Conservation (phyloP, 768 basidiomycete genomes). For the Tricholoma flavovirens region DNA sequence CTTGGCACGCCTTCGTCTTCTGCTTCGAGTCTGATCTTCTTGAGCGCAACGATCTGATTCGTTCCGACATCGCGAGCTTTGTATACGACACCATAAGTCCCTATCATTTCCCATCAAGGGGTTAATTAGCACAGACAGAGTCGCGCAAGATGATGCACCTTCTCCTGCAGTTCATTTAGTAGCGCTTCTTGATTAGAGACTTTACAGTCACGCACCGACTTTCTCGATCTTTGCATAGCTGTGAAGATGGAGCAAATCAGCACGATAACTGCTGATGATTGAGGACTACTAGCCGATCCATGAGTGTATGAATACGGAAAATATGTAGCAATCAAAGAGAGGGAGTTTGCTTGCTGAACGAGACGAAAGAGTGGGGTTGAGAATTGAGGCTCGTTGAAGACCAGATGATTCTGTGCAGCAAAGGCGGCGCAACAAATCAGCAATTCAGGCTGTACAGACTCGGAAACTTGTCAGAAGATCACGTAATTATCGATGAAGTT, state of each 20-base stretch:
- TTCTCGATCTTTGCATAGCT: constrained; percentile 98
- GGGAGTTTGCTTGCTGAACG: constrained; percentile 1
- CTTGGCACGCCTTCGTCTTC: constrained; percentile 99
- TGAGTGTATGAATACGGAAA: constrained; percentile 14
- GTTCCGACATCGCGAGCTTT: constrained; percentile 82
- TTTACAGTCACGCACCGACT: constrained; percentile 68
- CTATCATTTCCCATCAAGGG: constrained; percentile 34
- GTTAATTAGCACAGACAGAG: constrained; percentile 1
- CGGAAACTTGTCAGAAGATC: constrained; percentile 10
- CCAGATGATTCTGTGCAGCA: constrained; percentile 9
- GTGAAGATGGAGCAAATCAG: constrained; percentile 15
- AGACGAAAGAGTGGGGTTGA: constrained; percentile 10
- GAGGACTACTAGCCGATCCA: constrained; percentile 40
- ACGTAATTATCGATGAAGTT: constrained; percentile 23
- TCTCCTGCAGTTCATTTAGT: constrained; percentile 34
- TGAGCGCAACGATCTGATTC: constrained; percentile 87
- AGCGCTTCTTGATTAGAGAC: constrained; percentile 5
- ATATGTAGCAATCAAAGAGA: background rate
- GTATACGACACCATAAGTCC: constrained; percentile 98
- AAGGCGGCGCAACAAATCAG: constrained; percentile 1
- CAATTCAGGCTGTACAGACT: no score
- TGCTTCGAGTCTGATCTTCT: constrained; percentile 97
- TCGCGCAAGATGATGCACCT: constrained; percentile 29
- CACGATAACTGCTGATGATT: constrained; percentile 9
- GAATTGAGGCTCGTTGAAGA: constrained; percentile 13